Evolutionary conservation across 225 moss, liverwort and hornwort genomes (phyloP).

Genomic region (Antitrichia curtipendula): DNA sequence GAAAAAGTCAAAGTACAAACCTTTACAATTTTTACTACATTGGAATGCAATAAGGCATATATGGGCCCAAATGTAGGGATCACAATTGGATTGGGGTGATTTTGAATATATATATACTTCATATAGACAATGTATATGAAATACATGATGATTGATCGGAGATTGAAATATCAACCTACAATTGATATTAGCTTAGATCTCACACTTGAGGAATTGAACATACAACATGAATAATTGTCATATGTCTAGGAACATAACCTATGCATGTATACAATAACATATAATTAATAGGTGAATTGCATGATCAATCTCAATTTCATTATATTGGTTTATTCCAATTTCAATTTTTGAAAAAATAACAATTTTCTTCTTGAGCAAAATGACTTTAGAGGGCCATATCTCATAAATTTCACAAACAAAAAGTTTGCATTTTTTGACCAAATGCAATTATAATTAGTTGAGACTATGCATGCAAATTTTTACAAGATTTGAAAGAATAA

Average conservation of each 20-base stretch:
- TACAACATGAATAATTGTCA: neutral
- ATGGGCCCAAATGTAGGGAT: neutral
- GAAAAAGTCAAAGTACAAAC: neutral
- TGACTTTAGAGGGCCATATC: neutral
- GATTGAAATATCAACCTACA: neutral
- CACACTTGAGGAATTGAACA: accelerated
- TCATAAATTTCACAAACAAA: neutral
- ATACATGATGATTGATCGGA: neutral
- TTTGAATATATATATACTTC: neutral
- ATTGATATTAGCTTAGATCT: neutral
- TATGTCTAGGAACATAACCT: accelerated
- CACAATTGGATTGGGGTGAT: neutral
- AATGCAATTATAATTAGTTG: neutral
- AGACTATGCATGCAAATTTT: neutral
- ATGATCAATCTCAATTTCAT: neutral
- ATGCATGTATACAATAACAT: neutral
- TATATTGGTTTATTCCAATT: neutral
- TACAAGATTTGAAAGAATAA: neutral
- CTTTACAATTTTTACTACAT: neutral
- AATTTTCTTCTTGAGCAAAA: neutral
- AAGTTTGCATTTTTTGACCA: neutral
- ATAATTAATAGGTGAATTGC: neutral
- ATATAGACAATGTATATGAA: neutral
- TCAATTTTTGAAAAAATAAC: neutral
- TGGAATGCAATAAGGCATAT: neutral